phyloP scores from a whole-genome alignment of 1,139 yeast genomes.

The Hyphopichia pseudoburtonii region DNA sequence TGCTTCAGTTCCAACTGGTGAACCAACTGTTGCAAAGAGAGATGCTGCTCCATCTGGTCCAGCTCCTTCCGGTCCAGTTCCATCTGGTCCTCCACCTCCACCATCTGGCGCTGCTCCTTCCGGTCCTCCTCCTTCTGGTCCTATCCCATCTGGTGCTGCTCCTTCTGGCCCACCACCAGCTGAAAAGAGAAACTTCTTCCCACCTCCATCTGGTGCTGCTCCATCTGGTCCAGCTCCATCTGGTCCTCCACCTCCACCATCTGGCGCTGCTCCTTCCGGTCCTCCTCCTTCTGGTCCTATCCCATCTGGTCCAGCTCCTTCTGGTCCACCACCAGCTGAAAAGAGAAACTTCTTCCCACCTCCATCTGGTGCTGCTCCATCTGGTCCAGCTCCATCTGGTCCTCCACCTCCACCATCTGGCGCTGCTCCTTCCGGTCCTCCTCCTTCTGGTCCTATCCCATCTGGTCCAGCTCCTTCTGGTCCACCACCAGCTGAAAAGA shows the following conservation, averaged over 20 bases:
- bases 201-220: constrained; percentile 1
- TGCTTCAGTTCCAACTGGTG: constrained; percentile 1
- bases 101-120: not conserved
- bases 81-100: not conserved
- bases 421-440: not conserved
- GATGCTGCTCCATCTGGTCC: not conserved
- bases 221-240: constrained; percentile 2
- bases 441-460: not conserved
- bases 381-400: not conserved
- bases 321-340: not conserved
- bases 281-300: not conserved
- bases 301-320: not conserved
- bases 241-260: not conserved
- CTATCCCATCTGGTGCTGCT: not conserved
- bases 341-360: not conserved
- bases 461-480: not conserved
- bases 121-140: not conserved
- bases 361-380: not conserved
- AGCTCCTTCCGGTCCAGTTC: not conserved
- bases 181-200: too few relatives aligned
- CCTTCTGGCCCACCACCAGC: constrained; percentile 1
- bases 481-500: too few relatives aligned
- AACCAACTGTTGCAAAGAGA: not conserved
- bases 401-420: not conserved
- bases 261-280: not conserved